Evolutionary conservation across 192 early-diverging fungal genomes (phyloP).

Genomic region (Piromyces sp.): DNA sequence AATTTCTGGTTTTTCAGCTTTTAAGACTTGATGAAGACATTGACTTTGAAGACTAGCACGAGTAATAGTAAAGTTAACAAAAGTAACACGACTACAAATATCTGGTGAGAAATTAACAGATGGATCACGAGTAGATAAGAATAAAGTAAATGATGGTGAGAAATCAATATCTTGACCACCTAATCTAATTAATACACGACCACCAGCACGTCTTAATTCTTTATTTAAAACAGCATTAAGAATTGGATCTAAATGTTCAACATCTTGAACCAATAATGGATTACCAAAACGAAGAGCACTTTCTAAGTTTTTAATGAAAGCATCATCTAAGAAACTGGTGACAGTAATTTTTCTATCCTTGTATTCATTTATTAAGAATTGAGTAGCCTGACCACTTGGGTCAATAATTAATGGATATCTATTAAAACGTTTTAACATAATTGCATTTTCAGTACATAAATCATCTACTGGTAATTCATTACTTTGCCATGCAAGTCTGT

Average conservation of each 20-base stretch:
- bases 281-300: slow-evolving; percentile 96
- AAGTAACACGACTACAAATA: slow-evolving; percentile 88
- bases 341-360: slow-evolving; percentile 73
- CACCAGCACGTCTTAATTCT: slow-evolving; percentile 87
- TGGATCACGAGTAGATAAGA: slow-evolving; percentile 87
- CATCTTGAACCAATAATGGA: slow-evolving; percentile 90
- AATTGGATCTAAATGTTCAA: slow-evolving; percentile 92
- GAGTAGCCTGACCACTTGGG: slow-evolving; percentile 81
- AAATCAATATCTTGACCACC: slow-evolving; percentile 98
- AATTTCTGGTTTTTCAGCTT: slow-evolving; percentile 86
- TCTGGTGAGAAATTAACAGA: slow-evolving; percentile 88
- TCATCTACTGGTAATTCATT: slow-evolving; percentile 73
- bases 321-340: slow-evolving; percentile 93
- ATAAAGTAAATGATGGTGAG: slow-evolving; percentile 87
- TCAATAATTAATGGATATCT: slow-evolving; percentile 96
- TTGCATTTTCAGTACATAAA: slow-evolving; percentile 93
- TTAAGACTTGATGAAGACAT: slow-evolving; percentile 89
- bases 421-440: slow-evolving; percentile 87
- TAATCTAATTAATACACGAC: slow-evolving; percentile 85
- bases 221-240: slow-evolving; percentile 95
- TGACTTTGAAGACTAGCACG: slow-evolving; percentile 89
- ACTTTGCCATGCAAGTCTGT: slow-evolving; percentile 76
- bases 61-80: slow-evolving; percentile 99
- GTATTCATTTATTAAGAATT: slow-evolving; percentile 73
- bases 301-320: slow-evolving; percentile 76